Base-by-base conservation (phyloP, 1,284 basidiomycete genomes). In the Xerocomus amazonicus region DNA sequence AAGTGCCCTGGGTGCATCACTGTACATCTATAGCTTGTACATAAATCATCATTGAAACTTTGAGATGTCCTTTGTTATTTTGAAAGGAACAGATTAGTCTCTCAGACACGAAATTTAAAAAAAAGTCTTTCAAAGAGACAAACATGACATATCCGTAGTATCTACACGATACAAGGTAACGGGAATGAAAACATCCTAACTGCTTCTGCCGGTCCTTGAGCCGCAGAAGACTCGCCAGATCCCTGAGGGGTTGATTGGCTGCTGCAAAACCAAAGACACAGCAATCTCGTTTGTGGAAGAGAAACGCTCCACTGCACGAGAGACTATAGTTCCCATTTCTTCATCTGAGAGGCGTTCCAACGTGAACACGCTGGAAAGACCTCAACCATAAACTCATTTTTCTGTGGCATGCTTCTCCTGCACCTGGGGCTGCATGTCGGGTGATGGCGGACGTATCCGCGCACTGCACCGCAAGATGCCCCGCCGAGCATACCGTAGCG, bases 321-420 rank as follows among this genome's bases (percentile, higher is more conserved):
- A 62, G 33, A 88, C 64, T 19, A 89, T 76, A 17, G 65, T 62
- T 45, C 62, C 66, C 47, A 87, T 75, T 36, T 87, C 78, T 3
- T 78, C 71, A 48, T 85, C 78, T 6, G 77, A 74, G 9, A 89
- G 75, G 32, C 77, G 77, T 43, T 87, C 75, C 36, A 89, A 67
- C 1, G 80, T 77, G 58, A 88, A 81, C 1, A 87, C 81, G 6
- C 83, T 87, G 55, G n/a, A 31, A 6, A 31, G n/a, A 13, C 10
- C 1, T 42, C 28, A 3, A 33, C 13, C 32, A 10, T 4, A 10
- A n/a, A 31, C 17, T 59, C 6, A 57, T 47, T n/a, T 49, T 17
- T 47, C 36, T 2, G 9, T 1, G 14, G 34, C 35, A 32, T 41
- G n/a, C 38, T 58, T 63, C 38, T 59, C 54, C 42, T 16, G 44